Evolutionary conservation across 177 flowering plant genomes (phyloP).

Genomic region (Vitis hybrid): DNA sequence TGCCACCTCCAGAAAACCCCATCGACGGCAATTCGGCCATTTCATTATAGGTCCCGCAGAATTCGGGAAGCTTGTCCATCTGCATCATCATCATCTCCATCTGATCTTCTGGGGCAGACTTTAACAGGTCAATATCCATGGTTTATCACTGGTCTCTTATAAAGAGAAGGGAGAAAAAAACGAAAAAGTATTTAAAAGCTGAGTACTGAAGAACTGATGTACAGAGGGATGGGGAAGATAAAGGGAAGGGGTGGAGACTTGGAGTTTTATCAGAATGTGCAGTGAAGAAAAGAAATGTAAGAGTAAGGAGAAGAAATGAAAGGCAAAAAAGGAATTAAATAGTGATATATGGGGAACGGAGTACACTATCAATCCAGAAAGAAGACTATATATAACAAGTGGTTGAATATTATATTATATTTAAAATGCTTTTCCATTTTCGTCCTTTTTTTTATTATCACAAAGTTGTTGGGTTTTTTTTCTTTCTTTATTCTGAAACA

Average conservation of each 20-base stretch:
- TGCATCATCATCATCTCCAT: slow-evolving; percentile 71
- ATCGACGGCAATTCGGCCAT: slow-evolving; percentile 19
- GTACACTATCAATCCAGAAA: slow-evolving; percentile 26
- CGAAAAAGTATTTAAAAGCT: slow-evolving; percentile 1
- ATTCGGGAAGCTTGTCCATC: slow-evolving; percentile 57
- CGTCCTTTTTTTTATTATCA: neutral
- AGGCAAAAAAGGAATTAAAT: slow-evolving; percentile 16
- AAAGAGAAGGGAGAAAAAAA: neutral
- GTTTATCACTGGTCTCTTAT: slow-evolving; percentile 3
- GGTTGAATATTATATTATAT: slow-evolving; percentile 18
- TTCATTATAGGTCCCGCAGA: slow-evolving; percentile 26
- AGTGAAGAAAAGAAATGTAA: slow-evolving; percentile 15
- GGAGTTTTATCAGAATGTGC: slow-evolving; percentile 57
- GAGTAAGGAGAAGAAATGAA: slow-evolving; percentile 1
- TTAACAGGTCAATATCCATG: slow-evolving; percentile 60
- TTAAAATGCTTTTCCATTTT: slow-evolving; percentile 3
- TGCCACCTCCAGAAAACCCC: slow-evolving; percentile 12
- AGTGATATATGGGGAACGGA: slow-evolving; percentile 40
- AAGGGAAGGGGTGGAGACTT: slow-evolving; percentile 37
- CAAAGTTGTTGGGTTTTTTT: slow-evolving; percentile 23
- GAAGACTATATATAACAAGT: slow-evolving; percentile 23
- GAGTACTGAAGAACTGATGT: slow-evolving; percentile 18
- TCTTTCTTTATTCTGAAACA: neutral
- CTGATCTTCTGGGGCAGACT: slow-evolving; percentile 54
- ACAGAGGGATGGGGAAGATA: slow-evolving; percentile 59